A percentile compares a stretch with the other conserved stretches of the same genome.
Evolutionary conservation across 2,329 filamentous ascomycete genomes (phyloP).

Genomic region (Monascus ruber): DNA sequence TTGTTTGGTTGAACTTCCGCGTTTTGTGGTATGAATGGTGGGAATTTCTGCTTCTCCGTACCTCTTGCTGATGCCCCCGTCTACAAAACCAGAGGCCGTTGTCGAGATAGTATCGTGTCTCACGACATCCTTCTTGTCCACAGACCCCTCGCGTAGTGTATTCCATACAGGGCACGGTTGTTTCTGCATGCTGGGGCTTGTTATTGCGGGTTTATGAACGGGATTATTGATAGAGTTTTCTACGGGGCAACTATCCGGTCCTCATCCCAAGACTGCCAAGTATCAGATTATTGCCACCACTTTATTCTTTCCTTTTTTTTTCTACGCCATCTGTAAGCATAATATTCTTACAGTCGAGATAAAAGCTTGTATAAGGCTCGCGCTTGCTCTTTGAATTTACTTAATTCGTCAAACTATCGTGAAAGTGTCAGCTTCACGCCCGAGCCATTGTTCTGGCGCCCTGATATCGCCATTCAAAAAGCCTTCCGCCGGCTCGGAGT

Average conservation of each 20-base stretch:
- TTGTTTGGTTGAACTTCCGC: not conserved
- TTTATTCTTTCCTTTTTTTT: not conserved
- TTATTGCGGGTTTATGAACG: not conserved
- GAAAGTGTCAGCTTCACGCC: conserved; percentile 24
- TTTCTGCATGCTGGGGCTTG: conserved; percentile 14
- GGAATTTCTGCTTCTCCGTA: conserved; percentile 25
- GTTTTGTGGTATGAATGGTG: too few species aligned
- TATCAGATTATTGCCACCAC: not conserved
- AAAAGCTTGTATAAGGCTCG: not conserved
- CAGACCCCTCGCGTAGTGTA: conserved; percentile 39
- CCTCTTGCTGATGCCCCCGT: conserved; percentile 69
- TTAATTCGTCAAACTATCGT: conserved; percentile 30
- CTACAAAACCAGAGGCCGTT: conserved; percentile 70
- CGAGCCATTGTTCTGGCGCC: conserved; percentile 19
- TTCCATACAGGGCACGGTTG: conserved; percentile 23
- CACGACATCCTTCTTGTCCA: conserved; percentile 56
- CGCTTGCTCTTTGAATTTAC: conserved; percentile 7
- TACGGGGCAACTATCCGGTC: not conserved
- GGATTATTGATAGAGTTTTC: not conserved
- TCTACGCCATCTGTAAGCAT: not conserved
- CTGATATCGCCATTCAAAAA: conserved; percentile 23
- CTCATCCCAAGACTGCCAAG: not conserved
- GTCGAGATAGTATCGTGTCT: conserved; percentile 59
- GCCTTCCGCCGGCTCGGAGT: conserved; percentile 19
- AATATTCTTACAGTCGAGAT: not conserved